Conservation (phyloP, 1,284 basidiomycete species). For the Malassezia japonica region DNA sequence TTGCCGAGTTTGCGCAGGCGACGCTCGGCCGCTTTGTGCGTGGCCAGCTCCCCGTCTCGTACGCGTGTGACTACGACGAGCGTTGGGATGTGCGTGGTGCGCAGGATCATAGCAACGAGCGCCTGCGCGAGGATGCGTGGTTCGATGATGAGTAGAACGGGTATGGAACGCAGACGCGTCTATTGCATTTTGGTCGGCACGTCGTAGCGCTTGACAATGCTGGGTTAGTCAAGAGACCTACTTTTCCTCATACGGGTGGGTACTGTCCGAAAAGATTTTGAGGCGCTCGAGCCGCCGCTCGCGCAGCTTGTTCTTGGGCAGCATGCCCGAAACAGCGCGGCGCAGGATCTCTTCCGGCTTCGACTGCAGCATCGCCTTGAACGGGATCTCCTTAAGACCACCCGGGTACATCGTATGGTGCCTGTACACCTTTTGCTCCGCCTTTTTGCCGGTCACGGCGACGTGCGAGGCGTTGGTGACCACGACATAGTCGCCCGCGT, state of each 20-base stretch:
- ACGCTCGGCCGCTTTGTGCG: conserved; percentile 11
- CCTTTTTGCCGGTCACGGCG: conserved; percentile 80
- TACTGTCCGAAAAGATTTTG: conserved; percentile 39
- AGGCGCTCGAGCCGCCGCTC: conserved; percentile 43
- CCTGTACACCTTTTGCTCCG: conserved; percentile 74
- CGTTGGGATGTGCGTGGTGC: conserved; percentile 1
- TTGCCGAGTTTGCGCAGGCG: conserved; percentile 3
- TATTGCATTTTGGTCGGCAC: neutral
- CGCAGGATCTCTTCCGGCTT: conserved; percentile 66
- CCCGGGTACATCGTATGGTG: conserved; percentile 90
- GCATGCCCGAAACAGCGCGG: conserved; percentile 46
- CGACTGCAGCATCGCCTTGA: conserved; percentile 51
- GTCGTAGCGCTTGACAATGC: conserved; percentile 18
- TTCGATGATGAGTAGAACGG: conserved; percentile 11
- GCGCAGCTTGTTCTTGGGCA: conserved; percentile 46
- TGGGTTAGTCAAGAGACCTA: conserved; percentile 13
- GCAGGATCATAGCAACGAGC: neutral
- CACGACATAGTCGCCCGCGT: conserved; percentile 77
- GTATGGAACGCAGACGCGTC: neutral
- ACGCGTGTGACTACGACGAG: conserved; percentile 18
- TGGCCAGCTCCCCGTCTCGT: conserved; percentile 9
- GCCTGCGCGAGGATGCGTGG: conserved; percentile 11
- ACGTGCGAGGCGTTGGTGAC: conserved; percentile 81
- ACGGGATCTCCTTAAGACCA: conserved; percentile 60
- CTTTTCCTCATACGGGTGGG: conserved; percentile 42